Conservation (phyloP, 495 filamentous ascomycete species). For the Glonium stellatum region DNA sequence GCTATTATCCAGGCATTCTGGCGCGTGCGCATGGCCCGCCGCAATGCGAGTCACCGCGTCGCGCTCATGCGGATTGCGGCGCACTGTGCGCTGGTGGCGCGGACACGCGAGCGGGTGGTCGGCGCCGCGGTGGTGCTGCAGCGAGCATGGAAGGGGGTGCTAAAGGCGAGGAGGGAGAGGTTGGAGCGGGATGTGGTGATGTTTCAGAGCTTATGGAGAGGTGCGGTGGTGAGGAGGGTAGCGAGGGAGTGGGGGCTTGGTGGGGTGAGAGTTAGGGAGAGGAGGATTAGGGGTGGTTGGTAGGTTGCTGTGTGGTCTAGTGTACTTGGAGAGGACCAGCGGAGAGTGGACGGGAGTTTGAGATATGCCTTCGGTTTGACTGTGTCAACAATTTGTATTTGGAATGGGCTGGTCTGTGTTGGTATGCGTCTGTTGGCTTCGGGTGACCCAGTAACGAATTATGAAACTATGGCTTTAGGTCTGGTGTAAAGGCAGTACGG, state of each 20-base stretch:
- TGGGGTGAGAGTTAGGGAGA: conserved; percentile 14
- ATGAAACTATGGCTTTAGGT: too few relatives aligned
- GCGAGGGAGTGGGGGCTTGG: conserved; percentile 36
- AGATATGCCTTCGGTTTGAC: too few relatives aligned
- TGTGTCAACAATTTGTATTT: too few relatives aligned
- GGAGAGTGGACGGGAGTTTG: too few relatives aligned
- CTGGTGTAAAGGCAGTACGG: background rate
- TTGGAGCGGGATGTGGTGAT: conserved; percentile 28
- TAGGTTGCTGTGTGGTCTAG: conserved; percentile 18
- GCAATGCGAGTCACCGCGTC: conserved; percentile 17
- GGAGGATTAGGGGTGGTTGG: conserved; percentile 20
- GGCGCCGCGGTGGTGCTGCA: conserved; percentile 36
- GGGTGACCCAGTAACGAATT: too few relatives aligned
- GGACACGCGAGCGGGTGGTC: conserved; percentile 27
- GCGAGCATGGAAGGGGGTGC: conserved; percentile 35
- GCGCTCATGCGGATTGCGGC: conserved; percentile 28
- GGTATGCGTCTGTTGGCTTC: too few relatives aligned
- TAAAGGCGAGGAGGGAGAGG: conserved; percentile 26
- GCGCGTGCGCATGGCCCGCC: conserved; percentile 21
- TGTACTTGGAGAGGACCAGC: too few relatives aligned
- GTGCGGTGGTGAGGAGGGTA: background rate
- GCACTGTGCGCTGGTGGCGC: conserved; percentile 34
- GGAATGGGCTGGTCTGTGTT: too few relatives aligned
- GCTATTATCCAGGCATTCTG: conserved; percentile 44
- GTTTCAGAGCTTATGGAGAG: conserved; percentile 30